Conservation (phyloP, 768 basidiomycete species). For the Naganishia kalamii region DNA sequence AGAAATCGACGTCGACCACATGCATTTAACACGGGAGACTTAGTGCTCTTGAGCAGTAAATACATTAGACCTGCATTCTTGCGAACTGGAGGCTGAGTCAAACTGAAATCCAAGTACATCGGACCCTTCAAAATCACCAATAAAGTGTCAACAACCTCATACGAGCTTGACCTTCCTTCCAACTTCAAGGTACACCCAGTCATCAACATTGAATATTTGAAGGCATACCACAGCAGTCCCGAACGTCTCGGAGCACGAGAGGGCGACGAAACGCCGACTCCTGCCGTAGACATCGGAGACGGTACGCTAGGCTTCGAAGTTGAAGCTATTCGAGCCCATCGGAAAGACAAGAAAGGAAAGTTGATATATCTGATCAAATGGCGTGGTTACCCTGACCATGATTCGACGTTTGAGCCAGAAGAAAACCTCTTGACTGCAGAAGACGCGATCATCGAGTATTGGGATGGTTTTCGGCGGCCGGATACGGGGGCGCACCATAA, state of each 20-base stretch:
- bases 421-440: background rate
- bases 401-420: background rate
- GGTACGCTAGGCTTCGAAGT: background rate
- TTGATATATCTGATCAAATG: background rate
- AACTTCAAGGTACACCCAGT: slow-evolving; percentile 10
- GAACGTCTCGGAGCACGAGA: background rate
- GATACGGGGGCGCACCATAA: background rate
- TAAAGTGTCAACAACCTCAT: background rate
- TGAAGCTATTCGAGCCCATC: background rate
- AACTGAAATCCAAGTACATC: background rate
- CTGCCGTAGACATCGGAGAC: background rate
- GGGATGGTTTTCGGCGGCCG: background rate
- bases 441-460: background rate
- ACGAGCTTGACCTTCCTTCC: background rate
- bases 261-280: background rate
- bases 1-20: background rate
- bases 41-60: background rate
- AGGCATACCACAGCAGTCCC: background rate
- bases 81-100: background rate
- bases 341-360: background rate
- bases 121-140: background rate
- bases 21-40: background rate
- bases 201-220: slow-evolving; percentile 13
- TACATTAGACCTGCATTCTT: background rate
- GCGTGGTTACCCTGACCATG: background rate